A percentile compares a stretch with the other conserved stretches of the same genome.
These are phyloP conservation scores for Penicillium bovifimosum DNA, from an alignment of 495 filamentous ascomycete species.

Conservation along the genomic window DNA sequence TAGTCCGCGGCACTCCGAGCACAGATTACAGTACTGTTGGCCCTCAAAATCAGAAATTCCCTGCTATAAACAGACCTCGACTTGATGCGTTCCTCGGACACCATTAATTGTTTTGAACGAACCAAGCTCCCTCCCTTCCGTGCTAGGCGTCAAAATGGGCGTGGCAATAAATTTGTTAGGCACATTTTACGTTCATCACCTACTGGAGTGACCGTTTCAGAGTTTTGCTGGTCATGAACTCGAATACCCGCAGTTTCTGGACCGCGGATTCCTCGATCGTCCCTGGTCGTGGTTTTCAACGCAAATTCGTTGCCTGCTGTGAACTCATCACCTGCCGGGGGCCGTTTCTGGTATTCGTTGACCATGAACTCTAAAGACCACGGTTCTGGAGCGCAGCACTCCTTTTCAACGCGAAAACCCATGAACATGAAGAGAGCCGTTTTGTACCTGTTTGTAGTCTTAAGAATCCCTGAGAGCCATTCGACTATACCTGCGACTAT, in stretches of 20 bases:
- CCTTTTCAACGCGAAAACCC: no score
- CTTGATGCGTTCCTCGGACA: not conserved
- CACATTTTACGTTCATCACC: not conserved
- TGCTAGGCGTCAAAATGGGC: not conserved
- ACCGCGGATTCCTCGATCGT: no score
- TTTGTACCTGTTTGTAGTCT: no score
- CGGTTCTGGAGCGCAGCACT: no score
- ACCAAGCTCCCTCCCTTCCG: not conserved
- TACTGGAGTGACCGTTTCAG: not conserved
- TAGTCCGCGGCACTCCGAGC: no score
- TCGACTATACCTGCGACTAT: not conserved
- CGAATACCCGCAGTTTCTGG: not conserved
- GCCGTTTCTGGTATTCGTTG: no score
- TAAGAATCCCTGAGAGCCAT: not conserved
- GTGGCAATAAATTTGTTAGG: not conserved
- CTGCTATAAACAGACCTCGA: not conserved
- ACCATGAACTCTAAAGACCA: no score
- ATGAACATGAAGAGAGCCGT: no score
- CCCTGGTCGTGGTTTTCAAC: no score
- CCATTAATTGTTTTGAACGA: not conserved
- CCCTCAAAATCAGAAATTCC: not conserved
- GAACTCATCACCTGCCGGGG: no score
- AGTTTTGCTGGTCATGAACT: not conserved
- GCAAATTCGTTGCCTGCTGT: no score
- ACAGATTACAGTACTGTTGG: no score